Base-by-base conservation (phyloP, 345 rosid genomes). In the Lumnitzera littorea region DNA sequence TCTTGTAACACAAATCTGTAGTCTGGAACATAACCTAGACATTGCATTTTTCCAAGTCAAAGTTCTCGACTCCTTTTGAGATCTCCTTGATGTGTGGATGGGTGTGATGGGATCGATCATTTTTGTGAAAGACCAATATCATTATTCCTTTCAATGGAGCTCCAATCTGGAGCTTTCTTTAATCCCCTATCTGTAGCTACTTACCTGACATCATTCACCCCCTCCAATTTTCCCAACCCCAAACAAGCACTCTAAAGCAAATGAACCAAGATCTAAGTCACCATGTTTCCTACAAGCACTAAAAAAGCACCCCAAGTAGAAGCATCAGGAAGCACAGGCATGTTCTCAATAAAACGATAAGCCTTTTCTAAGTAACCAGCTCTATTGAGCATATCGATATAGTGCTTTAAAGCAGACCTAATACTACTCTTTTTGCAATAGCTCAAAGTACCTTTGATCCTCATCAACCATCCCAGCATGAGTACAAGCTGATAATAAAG, bases 401-500 rank as follows among this genome's bases (percentile, higher is more conserved):
- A 78, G 56, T 78, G 82, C 64, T 75, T 77, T 50, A 81, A 57
- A 43, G 63, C 31, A 0, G 85, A 82, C 29, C 62, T 53, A 23
- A 78, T 55, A 49, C 49, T n/a, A 78, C 17, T 57, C 12, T 16
- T 63, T 25, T 58, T 55, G 66, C 80, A 81, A 78, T 58, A 55
- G 62, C 43, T 60, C 29, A 59, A 78, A 81, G 64, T 53, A 75
- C 24, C 54, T 15, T 36, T 71, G 48, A 50, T 82, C 85, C 69
- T 78, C 62, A 48, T 73, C 70, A 17, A 81, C 53, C 69, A 81
- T 55, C 31, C 85, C 85, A 52, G 78, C 70, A 70, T 81, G 85
- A 64, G 82, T 81, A 57, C 82, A 78, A 55, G 85, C 80, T 58
- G 80, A 81, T 27, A 81, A 62, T 61, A 81, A 66, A 16, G 71